Conservation (phyloP, 768 basidiomycete species). For the Podaxis sp. region DNA sequence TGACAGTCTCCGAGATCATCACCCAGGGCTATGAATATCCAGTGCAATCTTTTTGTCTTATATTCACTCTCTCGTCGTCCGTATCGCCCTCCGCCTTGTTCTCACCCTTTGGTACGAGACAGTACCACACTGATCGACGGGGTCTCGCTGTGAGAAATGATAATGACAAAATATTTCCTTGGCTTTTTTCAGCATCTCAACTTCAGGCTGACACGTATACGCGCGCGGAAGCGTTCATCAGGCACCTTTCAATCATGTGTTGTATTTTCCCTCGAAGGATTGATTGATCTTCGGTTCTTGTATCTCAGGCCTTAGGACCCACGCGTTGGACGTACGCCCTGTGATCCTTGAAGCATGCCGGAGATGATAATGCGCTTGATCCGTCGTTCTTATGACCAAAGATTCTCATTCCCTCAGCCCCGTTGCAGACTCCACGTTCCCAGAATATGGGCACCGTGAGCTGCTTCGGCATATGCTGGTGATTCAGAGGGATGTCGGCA, state of each 20-base stretch:
- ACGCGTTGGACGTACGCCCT: background rate
- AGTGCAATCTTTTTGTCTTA: background rate
- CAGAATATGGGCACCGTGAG: background rate
- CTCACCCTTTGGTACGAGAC: background rate
- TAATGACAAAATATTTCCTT: background rate
- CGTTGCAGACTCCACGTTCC: background rate
- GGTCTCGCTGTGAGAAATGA: background rate
- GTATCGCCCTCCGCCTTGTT: background rate
- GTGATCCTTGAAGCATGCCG: background rate
- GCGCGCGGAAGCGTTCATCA: background rate
- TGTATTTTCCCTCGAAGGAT: background rate
- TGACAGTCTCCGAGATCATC: constrained; percentile 2
- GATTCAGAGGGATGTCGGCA: background rate
- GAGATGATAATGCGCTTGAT: constrained; percentile 7
- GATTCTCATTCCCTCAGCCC: background rate
- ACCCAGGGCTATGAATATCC: background rate
- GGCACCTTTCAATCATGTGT: constrained; percentile 4
- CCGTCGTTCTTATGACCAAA: background rate
- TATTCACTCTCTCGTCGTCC: background rate
- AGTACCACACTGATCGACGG: background rate
- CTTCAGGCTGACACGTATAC: background rate
- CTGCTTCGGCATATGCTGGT: background rate
- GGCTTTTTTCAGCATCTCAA: background rate
- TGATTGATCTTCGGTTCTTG: constrained; percentile 2
- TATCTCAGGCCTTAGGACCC: background rate